Evolutionary conservation across 148 eudicot genomes (phyloP), one percentile per base, ranked within the genome.

Genomic region (Linanthus parryae): DNA sequence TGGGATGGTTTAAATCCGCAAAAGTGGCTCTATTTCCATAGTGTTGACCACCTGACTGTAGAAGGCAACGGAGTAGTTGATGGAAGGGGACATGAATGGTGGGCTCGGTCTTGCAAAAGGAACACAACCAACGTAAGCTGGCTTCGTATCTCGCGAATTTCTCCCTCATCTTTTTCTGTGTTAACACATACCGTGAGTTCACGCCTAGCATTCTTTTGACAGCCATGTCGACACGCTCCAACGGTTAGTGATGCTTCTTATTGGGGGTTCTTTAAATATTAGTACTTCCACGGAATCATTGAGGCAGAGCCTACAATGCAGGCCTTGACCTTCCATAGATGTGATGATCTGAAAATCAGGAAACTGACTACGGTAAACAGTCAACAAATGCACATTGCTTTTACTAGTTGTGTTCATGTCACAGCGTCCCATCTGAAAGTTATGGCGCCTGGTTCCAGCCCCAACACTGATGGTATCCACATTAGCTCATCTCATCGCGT

Each of bases 401-500:
- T 92, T 61, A 87, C 83, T 26, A 50, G 59, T 64, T 77, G 91
- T 57, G 44, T 12, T 17, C 54, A 65, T 21, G 73, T 92, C 49
- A 64, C 38, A 19, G 71, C 66, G 31, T 74, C 79, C 15, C 57
- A 57, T 56, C 43, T 88, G 37, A 70, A 31, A 27, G 68, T 88
- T 46, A 49, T 54, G 10, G 94, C 99, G 19, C 95, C 96, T 34
- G 69, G 61, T 43, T 64, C 59, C 59, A 94, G 99, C 68, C 99
- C 99, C 44, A 94, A 94, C 64, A 94, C 99, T 0, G 99, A 94
- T 72, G 99, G 96, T 49, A 76, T 94, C 56, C 95, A 94, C 76
- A 82, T 94, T 45, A 88, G 95, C 64, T 63, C 76, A 21, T 81
- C 91, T 28, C 62, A 64, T 54, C 61, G 57, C 30, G 91, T 94